A percentile compares a stretch with the other conserved stretches of the same genome.
These are phyloP conservation scores for Camelina laxa DNA, from an alignment of 345 rosid species.

Conservation along the genomic window DNA sequence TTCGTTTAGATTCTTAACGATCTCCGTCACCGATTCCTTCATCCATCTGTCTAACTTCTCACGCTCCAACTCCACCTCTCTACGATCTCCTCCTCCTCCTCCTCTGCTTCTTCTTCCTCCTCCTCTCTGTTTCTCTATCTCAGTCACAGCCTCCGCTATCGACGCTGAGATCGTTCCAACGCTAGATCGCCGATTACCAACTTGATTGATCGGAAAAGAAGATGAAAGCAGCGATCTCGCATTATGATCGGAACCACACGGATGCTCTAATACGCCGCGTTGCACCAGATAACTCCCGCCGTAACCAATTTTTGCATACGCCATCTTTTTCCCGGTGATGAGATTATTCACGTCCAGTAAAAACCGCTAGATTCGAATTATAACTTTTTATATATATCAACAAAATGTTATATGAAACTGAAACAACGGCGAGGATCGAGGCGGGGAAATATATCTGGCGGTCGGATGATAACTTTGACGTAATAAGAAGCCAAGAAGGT, in stretches of 20 bases:
- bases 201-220: conserved; percentile 26
- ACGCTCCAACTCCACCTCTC: conserved; percentile 34
- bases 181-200: conserved; percentile 19
- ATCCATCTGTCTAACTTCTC: conserved; percentile 46
- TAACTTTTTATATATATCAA: not conserved
- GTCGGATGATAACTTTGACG: conserved; percentile 18
- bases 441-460: conserved; percentile 20
- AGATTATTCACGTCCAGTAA: conserved; percentile 9
- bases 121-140: conserved; percentile 40
- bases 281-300: conserved; percentile 41
- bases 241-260: conserved; percentile 35
- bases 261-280: conserved; percentile 41
- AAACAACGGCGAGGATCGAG: conserved; percentile 19
- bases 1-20: conserved; percentile 37
- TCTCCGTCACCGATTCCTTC: conserved; percentile 45
- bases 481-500: not conserved
- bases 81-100: conserved; percentile 13
- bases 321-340: conserved; percentile 17
- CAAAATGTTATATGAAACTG: not conserved
- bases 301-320: conserved; percentile 39
- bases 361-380: conserved; percentile 5
- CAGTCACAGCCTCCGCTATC: conserved; percentile 27
- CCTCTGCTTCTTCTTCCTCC: conserved; percentile 18
- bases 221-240: conserved; percentile 22
- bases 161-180: conserved; percentile 35